phyloP scores from a whole-genome alignment of 2,329 filamentous ascomycete species.

The Diaporthe sp. region DNA sequence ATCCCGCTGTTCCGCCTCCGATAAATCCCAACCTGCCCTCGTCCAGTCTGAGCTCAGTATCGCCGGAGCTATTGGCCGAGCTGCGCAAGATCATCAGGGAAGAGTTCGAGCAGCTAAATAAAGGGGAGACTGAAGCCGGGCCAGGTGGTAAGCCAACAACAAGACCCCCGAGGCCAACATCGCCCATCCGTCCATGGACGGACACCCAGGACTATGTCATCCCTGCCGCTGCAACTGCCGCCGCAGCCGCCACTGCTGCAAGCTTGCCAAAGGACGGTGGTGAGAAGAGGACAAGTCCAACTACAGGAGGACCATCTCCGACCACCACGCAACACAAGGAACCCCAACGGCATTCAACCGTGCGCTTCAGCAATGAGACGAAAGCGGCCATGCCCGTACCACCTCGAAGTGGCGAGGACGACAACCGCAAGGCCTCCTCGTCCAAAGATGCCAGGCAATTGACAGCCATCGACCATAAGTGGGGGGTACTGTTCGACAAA shows the following conservation, averaged over 20 bases:
- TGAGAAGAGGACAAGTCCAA: conserved; percentile 20
- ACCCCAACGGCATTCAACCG: conserved; percentile 12
- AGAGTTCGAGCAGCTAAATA: conserved; percentile 35
- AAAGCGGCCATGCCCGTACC: conserved; percentile 25
- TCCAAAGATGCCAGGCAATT: conserved; percentile 48
- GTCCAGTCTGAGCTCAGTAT: conserved; percentile 22
- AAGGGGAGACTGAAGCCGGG: conserved; percentile 15
- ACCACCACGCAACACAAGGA: conserved; percentile 12
- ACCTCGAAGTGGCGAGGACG: conserved; percentile 5
- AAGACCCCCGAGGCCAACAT: conserved; percentile 16
- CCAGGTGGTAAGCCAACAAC: neutral
- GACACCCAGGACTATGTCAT: neutral
- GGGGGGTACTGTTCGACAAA: conserved; percentile 79
- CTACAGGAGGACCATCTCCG: conserved; percentile 9
- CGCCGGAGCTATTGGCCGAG: conserved; percentile 37
- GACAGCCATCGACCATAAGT: conserved; percentile 76
- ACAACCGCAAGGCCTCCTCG: neutral
- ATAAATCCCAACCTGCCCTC: neutral
- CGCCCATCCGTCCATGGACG: conserved; percentile 9
- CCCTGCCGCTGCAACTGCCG: neutral
- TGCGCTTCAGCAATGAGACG: conserved; percentile 34
- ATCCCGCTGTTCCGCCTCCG: conserved; percentile 1
- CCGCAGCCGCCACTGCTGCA: conserved; percentile 10
- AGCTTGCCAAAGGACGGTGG: conserved; percentile 18
- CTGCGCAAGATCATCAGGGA: conserved; percentile 40